A percentile compares a stretch with the other conserved stretches of the same genome.
phyloP scores from a whole-genome alignment of 1,139 yeast genomes.

The Taphrina deformans region DNA sequence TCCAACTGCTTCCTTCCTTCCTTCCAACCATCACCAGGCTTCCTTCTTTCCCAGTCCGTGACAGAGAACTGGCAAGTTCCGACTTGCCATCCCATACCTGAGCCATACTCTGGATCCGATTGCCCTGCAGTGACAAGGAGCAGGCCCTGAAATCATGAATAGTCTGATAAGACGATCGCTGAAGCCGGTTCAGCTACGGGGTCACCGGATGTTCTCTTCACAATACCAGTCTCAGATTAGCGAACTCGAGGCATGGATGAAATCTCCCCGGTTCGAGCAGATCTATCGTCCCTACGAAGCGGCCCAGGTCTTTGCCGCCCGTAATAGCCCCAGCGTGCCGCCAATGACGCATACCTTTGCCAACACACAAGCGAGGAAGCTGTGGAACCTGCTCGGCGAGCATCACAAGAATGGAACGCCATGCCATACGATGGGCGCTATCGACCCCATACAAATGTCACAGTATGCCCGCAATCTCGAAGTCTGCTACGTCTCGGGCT shows the following conservation, averaged over 20 bases:
- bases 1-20: too few relatives aligned
- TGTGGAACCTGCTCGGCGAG: conserved; percentile 51
- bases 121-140: too few relatives aligned
- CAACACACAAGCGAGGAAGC: conserved; percentile 53
- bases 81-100: too few relatives aligned
- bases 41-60: too few relatives aligned
- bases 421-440: conserved; percentile 60
- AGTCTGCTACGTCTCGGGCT: conserved; percentile 62
- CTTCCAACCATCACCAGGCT: too few relatives aligned
- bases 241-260: conserved; percentile 57
- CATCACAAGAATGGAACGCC: conserved; percentile 52
- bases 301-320: conserved; percentile 54
- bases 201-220: conserved; percentile 19
- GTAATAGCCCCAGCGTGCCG: conserved; percentile 52
- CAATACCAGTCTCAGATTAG: conserved; percentile 41
- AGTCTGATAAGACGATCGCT: not conserved
- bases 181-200: not conserved
- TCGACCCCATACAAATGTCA: conserved; percentile 63
- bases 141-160: too few relatives aligned
- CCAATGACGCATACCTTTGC: conserved; percentile 54
- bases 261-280: conserved; percentile 52
- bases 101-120: too few relatives aligned
- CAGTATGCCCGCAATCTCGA: conserved; percentile 57
- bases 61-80: too few relatives aligned
- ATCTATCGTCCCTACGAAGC: conserved; percentile 58